A percentile compares a stretch with the other conserved stretches of the same genome.
These are phyloP conservation scores for Lichtheimia hyalospora DNA, from an alignment of 371 early-diverging fungal species.

Conservation along the genomic window DNA sequence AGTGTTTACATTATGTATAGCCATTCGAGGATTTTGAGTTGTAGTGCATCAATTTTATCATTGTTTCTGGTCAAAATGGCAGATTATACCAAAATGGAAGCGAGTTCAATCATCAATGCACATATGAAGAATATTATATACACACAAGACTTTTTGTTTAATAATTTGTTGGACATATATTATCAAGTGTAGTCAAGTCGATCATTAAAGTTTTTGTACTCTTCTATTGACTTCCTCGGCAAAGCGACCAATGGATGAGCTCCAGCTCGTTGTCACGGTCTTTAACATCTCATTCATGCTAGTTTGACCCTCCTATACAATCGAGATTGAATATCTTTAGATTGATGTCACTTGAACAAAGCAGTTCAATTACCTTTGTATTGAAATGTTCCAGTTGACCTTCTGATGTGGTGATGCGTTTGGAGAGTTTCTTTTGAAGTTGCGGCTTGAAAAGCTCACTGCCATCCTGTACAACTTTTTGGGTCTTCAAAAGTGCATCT, in stretches of 20 bases:
- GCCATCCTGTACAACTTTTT: slow-evolving; percentile 23
- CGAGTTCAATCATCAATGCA: no score
- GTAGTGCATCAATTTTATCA: no score
- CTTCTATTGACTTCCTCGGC: slow-evolving; percentile 43
- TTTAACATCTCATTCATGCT: slow-evolving; percentile 26
- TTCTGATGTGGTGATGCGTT: slow-evolving; percentile 21
- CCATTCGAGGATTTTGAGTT: no score
- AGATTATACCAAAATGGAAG: no score
- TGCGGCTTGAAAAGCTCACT: slow-evolving; percentile 33
- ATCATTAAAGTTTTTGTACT: slow-evolving; percentile 22
- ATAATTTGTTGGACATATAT: no score
- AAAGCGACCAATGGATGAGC: slow-evolving; percentile 20
- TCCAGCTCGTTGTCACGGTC: slow-evolving; percentile 40
- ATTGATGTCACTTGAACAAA: neutral
- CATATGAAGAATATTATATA: no score
- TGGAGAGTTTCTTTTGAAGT: slow-evolving; percentile 35
- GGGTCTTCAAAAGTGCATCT: slow-evolving; percentile 21
- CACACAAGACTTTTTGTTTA: no score
- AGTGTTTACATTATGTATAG: no score
- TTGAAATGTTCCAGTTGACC: slow-evolving; percentile 15
- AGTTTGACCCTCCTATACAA: slow-evolving; percentile 22
- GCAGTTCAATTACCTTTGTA: slow-evolving; percentile 14
- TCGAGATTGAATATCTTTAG: neutral
- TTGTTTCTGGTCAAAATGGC: no score
- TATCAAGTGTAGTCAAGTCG: no score